Conservation (phyloP, 768 basidiomycete genomes). For the Russula dissimulans region DNA sequence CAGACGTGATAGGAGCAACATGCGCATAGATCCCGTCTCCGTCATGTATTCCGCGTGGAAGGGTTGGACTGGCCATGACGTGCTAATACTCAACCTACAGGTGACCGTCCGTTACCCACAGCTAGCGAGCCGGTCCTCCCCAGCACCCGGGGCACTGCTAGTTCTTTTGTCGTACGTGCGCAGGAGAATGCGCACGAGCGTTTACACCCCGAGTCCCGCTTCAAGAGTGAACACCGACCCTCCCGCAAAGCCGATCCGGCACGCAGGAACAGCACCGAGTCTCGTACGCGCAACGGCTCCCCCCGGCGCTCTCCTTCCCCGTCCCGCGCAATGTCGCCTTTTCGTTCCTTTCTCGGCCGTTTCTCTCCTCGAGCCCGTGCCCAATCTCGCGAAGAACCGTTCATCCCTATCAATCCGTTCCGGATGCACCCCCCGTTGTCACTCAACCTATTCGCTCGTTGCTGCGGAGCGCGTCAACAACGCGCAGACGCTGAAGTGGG, state of each 20-base stretch:
- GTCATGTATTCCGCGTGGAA: too few species aligned
- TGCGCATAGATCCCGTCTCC: constrained; percentile 1
- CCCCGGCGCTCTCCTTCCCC: constrained; percentile 28
- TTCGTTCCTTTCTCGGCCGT: constrained; percentile 45
- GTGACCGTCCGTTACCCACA: constrained; percentile 4
- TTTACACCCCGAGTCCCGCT: neutral
- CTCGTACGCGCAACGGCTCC: constrained; percentile 32
- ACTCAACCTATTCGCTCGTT: constrained; percentile 5
- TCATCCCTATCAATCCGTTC: constrained; percentile 31
- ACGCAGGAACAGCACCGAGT: constrained; percentile 24
- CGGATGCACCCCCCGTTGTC: constrained; percentile 18
- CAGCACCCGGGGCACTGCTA: neutral
- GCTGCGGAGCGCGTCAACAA: constrained; percentile 1
- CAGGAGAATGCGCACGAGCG: constrained; percentile 2
- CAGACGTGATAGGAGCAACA: neutral
- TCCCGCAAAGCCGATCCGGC: constrained; percentile 16
- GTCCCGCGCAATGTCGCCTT: constrained; percentile 44
- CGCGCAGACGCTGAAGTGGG: neutral
- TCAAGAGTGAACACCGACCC: constrained; percentile 7
- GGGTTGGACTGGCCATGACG: too few species aligned
- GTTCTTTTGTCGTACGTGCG: constrained; percentile 8
- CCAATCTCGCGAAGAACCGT: constrained; percentile 34
- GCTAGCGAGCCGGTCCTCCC: constrained; percentile 16
- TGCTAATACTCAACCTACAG: neutral
- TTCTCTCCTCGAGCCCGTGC: constrained; percentile 42